A percentile compares a stretch with the other conserved stretches of the same genome.
Evolutionary conservation across 805 yeast species (phyloP).

Genomic region (Jamesozyma jinghongensis): DNA sequence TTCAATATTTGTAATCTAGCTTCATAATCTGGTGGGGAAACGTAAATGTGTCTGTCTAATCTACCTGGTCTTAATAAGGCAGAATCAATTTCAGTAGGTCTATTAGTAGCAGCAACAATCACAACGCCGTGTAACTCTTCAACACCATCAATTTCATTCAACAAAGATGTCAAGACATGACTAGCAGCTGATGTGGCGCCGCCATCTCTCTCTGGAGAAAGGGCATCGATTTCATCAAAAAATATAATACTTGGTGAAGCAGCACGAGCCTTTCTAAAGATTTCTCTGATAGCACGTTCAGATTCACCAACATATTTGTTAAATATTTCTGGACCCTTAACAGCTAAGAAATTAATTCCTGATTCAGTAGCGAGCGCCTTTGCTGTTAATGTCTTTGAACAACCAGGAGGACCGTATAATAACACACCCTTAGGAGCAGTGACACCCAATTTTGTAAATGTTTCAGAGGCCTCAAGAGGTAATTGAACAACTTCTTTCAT

Average conservation of each 20-base stretch:
- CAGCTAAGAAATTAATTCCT: slow-evolving; percentile 86
- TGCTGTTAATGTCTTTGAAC: slow-evolving; percentile 91
- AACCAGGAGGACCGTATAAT: slow-evolving; percentile 96
- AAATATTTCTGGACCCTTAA: slow-evolving; percentile 93
- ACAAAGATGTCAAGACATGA: slow-evolving; percentile 79
- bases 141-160: slow-evolving; percentile 95
- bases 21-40: slow-evolving; percentile 77
- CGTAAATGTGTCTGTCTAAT: slow-evolving; percentile 86
- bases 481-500: slow-evolving; percentile 84
- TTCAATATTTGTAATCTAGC: slow-evolving; percentile 73
- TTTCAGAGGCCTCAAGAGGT: slow-evolving; percentile 74
- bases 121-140: slow-evolving; percentile 91
- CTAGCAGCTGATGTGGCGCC: slow-evolving; percentile 60
- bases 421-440: slow-evolving; percentile 88
- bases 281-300: slow-evolving; percentile 86
- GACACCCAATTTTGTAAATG: slow-evolving; percentile 71
- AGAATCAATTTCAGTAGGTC: slow-evolving; percentile 89
- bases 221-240: slow-evolving; percentile 94
- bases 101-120: slow-evolving; percentile 90
- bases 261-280: slow-evolving; percentile 86
- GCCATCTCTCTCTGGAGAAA: slow-evolving; percentile 66
- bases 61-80: slow-evolving; percentile 95
- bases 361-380: slow-evolving; percentile 94
- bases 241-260: slow-evolving; percentile 92
- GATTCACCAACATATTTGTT: slow-evolving; percentile 95